Evolutionary conservation across 208 protist genomes (phyloP).

Genomic region (Herpetomonas tarakana): DNA sequence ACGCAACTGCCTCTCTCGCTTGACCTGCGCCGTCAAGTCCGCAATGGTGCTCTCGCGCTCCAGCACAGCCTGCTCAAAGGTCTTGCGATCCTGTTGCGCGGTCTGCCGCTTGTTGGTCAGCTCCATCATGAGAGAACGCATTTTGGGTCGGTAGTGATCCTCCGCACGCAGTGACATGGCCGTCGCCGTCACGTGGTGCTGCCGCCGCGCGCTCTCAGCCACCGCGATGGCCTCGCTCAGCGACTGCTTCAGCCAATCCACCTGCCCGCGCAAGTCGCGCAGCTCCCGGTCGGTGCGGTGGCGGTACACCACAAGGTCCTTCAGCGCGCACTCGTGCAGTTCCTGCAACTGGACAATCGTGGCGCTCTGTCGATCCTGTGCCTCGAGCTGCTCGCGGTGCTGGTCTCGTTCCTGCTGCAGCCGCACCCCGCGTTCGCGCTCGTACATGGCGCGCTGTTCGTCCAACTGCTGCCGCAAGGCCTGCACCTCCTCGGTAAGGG

Average conservation of each 20-base stretch:
- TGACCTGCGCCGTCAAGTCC: conserved; percentile 20
- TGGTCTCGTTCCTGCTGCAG: conserved; percentile 26
- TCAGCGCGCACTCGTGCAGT: conserved; percentile 47
- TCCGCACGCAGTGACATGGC: conserved; percentile 13
- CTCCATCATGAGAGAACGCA: conserved; percentile 29
- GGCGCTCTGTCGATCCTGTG: conserved; percentile 15
- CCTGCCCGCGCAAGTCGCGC: conserved; percentile 29
- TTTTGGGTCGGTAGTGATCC: conserved; percentile 26
- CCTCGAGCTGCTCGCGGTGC: conserved; percentile 27
- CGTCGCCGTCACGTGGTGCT: conserved; percentile 23
- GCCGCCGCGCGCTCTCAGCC: conserved; percentile 33
- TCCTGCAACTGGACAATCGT: conserved; percentile 48
- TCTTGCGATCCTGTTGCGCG: conserved; percentile 9
- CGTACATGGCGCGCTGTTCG: conserved; percentile 53
- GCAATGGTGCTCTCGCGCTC: conserved; percentile 15
- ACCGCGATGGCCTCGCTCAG: conserved; percentile 28
- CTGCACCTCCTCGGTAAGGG: conserved; percentile 42
- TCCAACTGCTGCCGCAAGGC: conserved; percentile 64
- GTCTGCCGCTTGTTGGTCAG: conserved; percentile 20
- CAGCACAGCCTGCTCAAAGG: conserved; percentile 8
- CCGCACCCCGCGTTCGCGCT: conserved; percentile 44
- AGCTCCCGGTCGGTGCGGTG: conserved; percentile 42
- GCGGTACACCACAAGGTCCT: conserved; percentile 54
- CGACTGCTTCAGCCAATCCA: conserved; percentile 40
- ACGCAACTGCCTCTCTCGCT: conserved; percentile 17